Conservation (phyloP, 768 basidiomycete genomes). For the Clitopilus passeckerianus region DNA sequence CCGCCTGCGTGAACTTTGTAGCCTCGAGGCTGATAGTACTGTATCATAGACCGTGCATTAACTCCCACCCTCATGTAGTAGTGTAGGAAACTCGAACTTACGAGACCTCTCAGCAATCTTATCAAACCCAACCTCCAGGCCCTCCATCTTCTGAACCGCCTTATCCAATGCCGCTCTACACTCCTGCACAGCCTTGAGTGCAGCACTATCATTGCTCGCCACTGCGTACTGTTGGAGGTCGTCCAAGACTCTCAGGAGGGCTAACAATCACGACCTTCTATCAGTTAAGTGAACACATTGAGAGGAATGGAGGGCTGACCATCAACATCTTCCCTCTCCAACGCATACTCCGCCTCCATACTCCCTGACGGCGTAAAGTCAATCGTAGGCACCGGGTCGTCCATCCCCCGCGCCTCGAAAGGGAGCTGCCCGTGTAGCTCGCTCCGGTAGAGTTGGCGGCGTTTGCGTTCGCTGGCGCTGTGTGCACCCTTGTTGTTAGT, state of each 20-base stretch:
- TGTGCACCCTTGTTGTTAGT: not conserved
- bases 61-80: too few species aligned
- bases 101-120: slow-evolving; percentile 81
- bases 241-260: slow-evolving; percentile 54
- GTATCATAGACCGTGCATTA: not conserved
- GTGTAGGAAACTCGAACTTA: too few species aligned
- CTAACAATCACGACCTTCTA: too few species aligned
- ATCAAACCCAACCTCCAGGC: slow-evolving; percentile 76
- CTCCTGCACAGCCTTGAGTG: slow-evolving; percentile 55
- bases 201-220: slow-evolving; percentile 36
- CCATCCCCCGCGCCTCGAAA: slow-evolving; percentile 78
- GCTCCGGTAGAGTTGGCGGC: slow-evolving; percentile 79
- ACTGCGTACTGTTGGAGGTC: slow-evolving; percentile 59
- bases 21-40: slow-evolving; percentile 76
- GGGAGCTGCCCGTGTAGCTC: slow-evolving; percentile 86
- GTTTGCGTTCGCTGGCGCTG: slow-evolving; percentile 74
- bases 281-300: too few species aligned
- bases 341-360: slow-evolving; percentile 54
- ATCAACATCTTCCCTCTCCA: slow-evolving; percentile 72
- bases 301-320: too few species aligned
- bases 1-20: slow-evolving; percentile 64
- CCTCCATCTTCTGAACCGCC: slow-evolving; percentile 74
- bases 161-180: slow-evolving; percentile 61
- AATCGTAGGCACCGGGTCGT: slow-evolving; percentile 71
- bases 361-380: slow-evolving; percentile 74